Evolutionary conservation across 805 yeast species (phyloP), one percentile per base, ranked within the genome.

Genomic region (Jamesozyma gamospora): DNA sequence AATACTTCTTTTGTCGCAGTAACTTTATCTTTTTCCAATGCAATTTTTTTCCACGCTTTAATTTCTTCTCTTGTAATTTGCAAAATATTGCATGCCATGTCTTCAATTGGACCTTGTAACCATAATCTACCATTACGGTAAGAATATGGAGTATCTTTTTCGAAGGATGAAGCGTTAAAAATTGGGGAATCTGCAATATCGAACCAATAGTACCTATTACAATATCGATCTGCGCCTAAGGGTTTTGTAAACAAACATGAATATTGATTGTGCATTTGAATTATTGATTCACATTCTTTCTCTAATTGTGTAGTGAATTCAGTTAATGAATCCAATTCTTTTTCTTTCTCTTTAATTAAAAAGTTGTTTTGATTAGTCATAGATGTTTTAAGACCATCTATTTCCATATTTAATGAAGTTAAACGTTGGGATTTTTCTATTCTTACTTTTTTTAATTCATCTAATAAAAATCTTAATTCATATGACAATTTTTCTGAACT

Each of bases 151-250:
- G 11, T 31, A 11, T 32, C 17, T 11, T 19, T 11, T 15, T 25
- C 21, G 4, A 6, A 10, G 7, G n/a, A 4, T 11, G 10, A 3
- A 8, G 12, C 13, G 25, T 24, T 16, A 4, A 34, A 25, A 11
- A 21, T 9, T 14, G 36, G 36, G 6, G 28, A 8, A 3, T 34
- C 96, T 53, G 81, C 81, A 45, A 70, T 70, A 52, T 90, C 96
- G 57, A 86, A 79, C 95, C 95, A 90, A 95, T 95, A 90, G 57
- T 88, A 90, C 45, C 88, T 67, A 62, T 90, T 90, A 55, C 67
- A 86, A 42, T 74, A 72, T 34, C 94, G 65, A 59, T 90, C 97
- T 43, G 75, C 72, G 3, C 97, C 97, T 19, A 90, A 64, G 27
- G 74, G 67, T 38, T 72, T 71, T 33, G 9, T 11, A 18, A 17